Conservation (phyloP, 2,329 filamentous ascomycete genomes). For the Simplicillium sp. region DNA sequence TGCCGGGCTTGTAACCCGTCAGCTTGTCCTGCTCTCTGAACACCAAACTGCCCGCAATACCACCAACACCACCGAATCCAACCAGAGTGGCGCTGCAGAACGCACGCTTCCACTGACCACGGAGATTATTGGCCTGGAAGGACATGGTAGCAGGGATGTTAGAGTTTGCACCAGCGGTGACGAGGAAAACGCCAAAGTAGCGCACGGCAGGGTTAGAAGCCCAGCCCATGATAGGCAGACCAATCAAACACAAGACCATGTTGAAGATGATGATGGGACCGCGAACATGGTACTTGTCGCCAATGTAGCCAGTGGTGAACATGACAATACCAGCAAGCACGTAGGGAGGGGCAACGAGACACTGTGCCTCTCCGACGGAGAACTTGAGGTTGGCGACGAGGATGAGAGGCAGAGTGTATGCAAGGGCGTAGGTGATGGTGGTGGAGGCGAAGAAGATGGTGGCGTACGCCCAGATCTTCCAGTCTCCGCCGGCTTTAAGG, state of each 20-base stretch:
- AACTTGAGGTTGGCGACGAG: constrained; percentile 56
- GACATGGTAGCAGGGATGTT: constrained; percentile 68
- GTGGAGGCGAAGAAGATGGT: constrained; percentile 57
- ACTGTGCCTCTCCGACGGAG: constrained; percentile 53
- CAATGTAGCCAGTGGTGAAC: constrained; percentile 48
- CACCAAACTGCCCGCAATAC: constrained; percentile 65
- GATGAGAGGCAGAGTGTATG: constrained; percentile 73
- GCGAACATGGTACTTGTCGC: constrained; percentile 58
- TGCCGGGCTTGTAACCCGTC: constrained; percentile 42
- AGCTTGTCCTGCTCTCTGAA: constrained; percentile 50
- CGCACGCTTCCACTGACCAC: constrained; percentile 81
- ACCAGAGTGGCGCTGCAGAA: constrained; percentile 69
- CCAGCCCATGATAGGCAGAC: constrained; percentile 66
- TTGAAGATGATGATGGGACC: constrained; percentile 59
- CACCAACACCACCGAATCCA: constrained; percentile 67
- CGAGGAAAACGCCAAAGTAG: constrained; percentile 68
- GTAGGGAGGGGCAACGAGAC: constrained; percentile 63
- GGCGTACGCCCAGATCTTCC: constrained; percentile 53
- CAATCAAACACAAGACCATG: constrained; percentile 55
- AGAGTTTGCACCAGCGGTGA: constrained; percentile 66
- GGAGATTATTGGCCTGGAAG: constrained; percentile 82
- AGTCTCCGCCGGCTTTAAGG: constrained; percentile 35
- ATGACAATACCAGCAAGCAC: constrained; percentile 55
- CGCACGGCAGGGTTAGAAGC: constrained; percentile 43
- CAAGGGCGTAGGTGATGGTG: constrained; percentile 64